Percentiles rank a stretch among this genome's conserved stretches.
Evolutionary conservation across 2,329 filamentous ascomycete species (phyloP).

Genomic region (Amauroascus verrucosus): DNA sequence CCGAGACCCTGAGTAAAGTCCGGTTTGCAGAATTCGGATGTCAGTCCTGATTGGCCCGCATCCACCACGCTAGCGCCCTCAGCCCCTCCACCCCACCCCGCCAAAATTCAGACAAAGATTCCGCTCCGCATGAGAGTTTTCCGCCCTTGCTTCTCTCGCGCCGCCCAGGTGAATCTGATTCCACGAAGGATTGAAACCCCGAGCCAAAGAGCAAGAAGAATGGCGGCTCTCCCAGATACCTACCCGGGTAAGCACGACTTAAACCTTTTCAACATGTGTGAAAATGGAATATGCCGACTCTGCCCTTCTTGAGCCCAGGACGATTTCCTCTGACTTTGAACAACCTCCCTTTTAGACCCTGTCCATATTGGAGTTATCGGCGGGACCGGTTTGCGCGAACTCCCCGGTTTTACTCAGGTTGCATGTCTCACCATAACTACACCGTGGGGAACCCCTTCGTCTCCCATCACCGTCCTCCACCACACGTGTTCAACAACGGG

Average conservation of each 20-base stretch:
- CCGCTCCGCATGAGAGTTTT: constrained; percentile 5
- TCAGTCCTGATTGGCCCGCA: neutral
- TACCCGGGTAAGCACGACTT: constrained; percentile 13
- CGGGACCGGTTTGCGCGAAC: constrained; percentile 80
- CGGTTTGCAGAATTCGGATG: neutral
- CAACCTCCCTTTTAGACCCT: constrained; percentile 36
- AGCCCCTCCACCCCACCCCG: neutral
- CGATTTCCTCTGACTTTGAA: neutral
- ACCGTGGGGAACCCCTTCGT: constrained; percentile 76
- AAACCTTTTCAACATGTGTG: neutral
- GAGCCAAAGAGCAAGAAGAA: constrained; percentile 9
- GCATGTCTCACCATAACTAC: constrained; percentile 67
- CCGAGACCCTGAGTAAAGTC: neutral
- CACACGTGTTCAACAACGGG: constrained; percentile 63
- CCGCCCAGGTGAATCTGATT: neutral
- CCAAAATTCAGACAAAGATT: neutral
- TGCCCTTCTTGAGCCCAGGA: neutral
- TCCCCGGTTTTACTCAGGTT: constrained; percentile 77
- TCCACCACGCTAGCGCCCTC: neutral
- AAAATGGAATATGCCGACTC: neutral
- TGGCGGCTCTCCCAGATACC: constrained; percentile 14
- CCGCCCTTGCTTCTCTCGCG: constrained; percentile 1
- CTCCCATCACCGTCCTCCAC: constrained; percentile 74
- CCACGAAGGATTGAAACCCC: constrained; percentile 5
- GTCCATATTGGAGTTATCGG: constrained; percentile 84